Percentiles rank a stretch among this genome's conserved stretches.
phyloP scores from a whole-genome alignment of 164 flowering plant species.

The Berberis thunbergii region DNA sequence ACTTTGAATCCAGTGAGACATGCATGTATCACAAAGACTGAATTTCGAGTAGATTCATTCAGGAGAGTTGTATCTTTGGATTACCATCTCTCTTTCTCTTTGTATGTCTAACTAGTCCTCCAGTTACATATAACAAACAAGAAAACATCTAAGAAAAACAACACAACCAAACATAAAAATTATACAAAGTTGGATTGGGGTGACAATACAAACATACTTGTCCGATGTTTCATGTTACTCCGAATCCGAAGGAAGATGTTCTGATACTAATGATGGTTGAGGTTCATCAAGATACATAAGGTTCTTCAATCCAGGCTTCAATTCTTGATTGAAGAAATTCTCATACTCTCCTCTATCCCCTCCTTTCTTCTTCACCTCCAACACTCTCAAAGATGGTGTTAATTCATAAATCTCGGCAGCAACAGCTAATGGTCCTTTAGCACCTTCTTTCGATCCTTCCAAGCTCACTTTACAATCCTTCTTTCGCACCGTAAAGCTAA shows the following conservation, averaged over 20 bases:
- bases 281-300: constrained; percentile 5
- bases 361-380: constrained; percentile 83
- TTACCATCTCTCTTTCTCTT: too few relatives aligned
- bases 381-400: constrained; percentile 62
- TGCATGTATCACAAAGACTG: too few relatives aligned
- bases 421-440: constrained; percentile 66
- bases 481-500: constrained; percentile 78
- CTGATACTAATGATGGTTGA: background rate
- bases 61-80: too few relatives aligned
- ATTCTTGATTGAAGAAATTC: constrained; percentile 51
- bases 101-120: too few relatives aligned
- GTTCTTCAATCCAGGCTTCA: constrained; percentile 62
- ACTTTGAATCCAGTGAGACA: too few relatives aligned
- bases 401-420: constrained; percentile 84
- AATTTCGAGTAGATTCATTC: too few relatives aligned
- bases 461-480: constrained; percentile 73
- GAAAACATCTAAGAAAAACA: too few relatives aligned
- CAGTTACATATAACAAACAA: too few relatives aligned
- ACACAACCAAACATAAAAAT: too few relatives aligned
- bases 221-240: constrained; percentile 24
- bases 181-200: too few relatives aligned
- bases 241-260: constrained; percentile 40
- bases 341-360: constrained; percentile 75
- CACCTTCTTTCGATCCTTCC: constrained; percentile 70
- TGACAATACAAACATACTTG: background rate